Percentiles rank a stretch among this genome's conserved stretches.
Evolutionary conservation across 2,329 filamentous ascomycete genomes (phyloP).

Genomic region (Macrophomina pseudophaseolina): DNA sequence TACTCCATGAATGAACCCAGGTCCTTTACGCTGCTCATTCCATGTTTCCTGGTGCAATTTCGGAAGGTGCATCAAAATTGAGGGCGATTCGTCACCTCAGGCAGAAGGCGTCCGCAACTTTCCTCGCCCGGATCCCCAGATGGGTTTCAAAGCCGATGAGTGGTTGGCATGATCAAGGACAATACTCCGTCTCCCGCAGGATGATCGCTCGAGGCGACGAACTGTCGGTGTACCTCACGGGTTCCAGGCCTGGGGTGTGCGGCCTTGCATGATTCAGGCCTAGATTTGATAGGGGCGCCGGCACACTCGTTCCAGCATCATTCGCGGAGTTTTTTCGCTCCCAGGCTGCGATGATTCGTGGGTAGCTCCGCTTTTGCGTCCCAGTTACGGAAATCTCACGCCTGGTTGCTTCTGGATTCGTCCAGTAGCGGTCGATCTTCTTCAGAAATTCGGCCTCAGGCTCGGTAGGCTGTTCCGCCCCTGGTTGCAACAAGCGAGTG

Average conservation of each 20-base stretch:
- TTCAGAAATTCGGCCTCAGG: neutral
- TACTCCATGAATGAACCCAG: too few species aligned
- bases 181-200: neutral
- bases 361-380: too few species aligned
- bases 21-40: too few species aligned
- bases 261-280: neutral
- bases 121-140: too few species aligned
- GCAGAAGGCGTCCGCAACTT: too few species aligned
- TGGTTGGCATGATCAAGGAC: neutral
- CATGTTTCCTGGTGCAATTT: too few species aligned
- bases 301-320: neutral
- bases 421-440: neutral
- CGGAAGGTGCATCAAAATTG: too few species aligned
- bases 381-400: too few species aligned
- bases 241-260: neutral
- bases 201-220: neutral
- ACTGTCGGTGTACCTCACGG: neutral
- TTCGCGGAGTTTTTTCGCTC: too few species aligned
- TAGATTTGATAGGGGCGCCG: neutral
- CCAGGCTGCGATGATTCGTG: too few species aligned
- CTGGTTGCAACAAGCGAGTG: neutral
- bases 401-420: too few species aligned
- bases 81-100: too few species aligned
- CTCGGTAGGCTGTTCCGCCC: neutral
- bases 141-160: neutral